Conservation (phyloP, 2,329 filamentous ascomycete genomes). For the Leptodontidium sp. region DNA sequence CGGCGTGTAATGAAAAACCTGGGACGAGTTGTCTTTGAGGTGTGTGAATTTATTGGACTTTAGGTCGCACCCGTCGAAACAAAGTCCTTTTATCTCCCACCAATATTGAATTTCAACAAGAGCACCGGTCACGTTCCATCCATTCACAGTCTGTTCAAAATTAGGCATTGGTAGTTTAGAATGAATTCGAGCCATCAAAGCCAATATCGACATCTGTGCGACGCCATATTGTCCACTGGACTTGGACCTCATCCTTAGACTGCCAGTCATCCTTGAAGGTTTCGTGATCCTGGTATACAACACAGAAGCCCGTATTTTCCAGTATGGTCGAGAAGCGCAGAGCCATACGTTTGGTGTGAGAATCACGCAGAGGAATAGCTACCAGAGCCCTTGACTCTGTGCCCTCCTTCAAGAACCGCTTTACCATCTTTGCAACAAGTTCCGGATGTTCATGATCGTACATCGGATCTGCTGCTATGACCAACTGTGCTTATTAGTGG, state of each 20-base stretch:
- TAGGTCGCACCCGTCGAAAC: neutral
- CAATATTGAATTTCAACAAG: neutral
- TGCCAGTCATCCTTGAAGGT: slow-evolving; percentile 79
- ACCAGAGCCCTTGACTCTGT: slow-evolving; percentile 72
- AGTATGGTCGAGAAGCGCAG: slow-evolving; percentile 69
- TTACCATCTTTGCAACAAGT: slow-evolving; percentile 76
- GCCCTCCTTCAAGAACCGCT: slow-evolving; percentile 67
- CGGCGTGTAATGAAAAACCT: neutral
- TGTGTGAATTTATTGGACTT: neutral
- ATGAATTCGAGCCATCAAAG: neutral
- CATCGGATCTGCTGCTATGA: slow-evolving; percentile 86
- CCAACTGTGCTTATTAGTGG: slow-evolving; percentile 57
- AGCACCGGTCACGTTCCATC: slow-evolving; percentile 3
- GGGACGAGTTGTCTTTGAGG: neutral
- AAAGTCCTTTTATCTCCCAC: neutral
- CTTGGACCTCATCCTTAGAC: slow-evolving; percentile 48
- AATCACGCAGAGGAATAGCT: slow-evolving; percentile 82
- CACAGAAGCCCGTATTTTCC: slow-evolving; percentile 57
- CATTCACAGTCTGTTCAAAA: neutral
- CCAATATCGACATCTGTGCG: neutral
- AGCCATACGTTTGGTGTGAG: slow-evolving; percentile 69
- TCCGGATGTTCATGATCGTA: slow-evolving; percentile 85
- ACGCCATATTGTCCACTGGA: slow-evolving; percentile 21
- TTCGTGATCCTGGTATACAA: slow-evolving; percentile 69
- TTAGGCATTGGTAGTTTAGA: neutral